Conservation (phyloP, 495 filamentous ascomycete genomes). For the Endocarpon pusillum region DNA sequence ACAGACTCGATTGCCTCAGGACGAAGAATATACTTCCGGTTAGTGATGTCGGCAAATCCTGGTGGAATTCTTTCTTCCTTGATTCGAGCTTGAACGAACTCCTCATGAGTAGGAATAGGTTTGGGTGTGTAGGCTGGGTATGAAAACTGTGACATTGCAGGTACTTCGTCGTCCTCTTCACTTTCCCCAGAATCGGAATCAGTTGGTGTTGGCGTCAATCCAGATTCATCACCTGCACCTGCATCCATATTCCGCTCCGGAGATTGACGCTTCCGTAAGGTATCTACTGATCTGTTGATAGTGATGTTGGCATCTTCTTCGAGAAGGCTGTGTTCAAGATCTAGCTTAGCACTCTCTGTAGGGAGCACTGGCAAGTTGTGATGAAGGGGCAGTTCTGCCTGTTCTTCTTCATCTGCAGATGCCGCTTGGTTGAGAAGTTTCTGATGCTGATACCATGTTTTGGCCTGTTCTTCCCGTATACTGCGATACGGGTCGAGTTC, state of each 20-base stretch:
- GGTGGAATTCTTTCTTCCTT: constrained; percentile 42
- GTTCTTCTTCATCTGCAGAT: constrained; percentile 16
- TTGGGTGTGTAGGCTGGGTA: neutral
- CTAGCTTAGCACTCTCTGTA: too few species aligned
- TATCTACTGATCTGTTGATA: neutral
- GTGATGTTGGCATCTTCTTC: neutral
- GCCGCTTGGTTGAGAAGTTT: constrained; percentile 17
- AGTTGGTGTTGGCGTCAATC: neutral
- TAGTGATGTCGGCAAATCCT: constrained; percentile 44
- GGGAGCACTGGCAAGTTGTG: too few species aligned
- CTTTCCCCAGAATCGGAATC: neutral
- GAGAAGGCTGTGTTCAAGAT: neutral
- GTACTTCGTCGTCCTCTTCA: neutral
- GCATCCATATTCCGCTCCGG: neutral
- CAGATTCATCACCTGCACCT: neutral
- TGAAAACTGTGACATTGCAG: neutral
- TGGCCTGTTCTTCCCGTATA: constrained; percentile 14
- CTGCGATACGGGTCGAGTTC: constrained; percentile 34
- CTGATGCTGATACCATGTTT: constrained; percentile 11
- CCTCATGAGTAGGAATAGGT: constrained; percentile 26
- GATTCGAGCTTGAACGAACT: constrained; percentile 44
- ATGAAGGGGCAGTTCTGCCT: constrained; percentile 13
- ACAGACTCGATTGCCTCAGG: constrained; percentile 92
- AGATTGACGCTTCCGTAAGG: constrained; percentile 1
- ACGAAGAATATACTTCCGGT: constrained; percentile 59